Evolutionary conservation across 148 eudicot species (phyloP).

Genomic region (Chenopodium album): DNA sequence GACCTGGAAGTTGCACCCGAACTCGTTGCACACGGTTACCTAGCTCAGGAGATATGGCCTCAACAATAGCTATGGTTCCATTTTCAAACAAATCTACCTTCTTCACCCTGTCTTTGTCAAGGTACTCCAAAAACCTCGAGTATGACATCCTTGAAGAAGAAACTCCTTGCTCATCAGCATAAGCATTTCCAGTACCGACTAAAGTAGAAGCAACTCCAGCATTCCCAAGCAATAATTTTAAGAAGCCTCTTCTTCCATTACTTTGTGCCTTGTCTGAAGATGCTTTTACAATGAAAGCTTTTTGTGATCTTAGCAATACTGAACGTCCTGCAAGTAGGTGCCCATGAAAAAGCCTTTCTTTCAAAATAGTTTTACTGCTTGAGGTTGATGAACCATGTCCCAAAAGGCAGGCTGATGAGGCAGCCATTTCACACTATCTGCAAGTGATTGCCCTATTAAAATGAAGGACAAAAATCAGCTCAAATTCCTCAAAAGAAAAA

Average conservation of each 20-base stretch:
- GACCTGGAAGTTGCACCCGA: constrained; percentile 97
- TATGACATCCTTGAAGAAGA: constrained; percentile 99
- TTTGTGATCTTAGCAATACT: constrained; percentile 39
- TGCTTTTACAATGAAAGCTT: constrained; percentile 48
- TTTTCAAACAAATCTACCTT: constrained; percentile 92
- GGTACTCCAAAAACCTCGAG: constrained; percentile 90
- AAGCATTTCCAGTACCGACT: constrained; percentile 54
- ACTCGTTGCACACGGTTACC: constrained; percentile 96
- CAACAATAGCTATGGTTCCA: constrained; percentile 97
- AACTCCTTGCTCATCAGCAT: constrained; percentile 93
- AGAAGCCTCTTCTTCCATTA: constrained; percentile 76
- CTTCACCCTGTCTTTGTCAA: constrained; percentile 88
- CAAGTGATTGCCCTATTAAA: constrained; percentile 1
- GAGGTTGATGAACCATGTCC: constrained; percentile 35
- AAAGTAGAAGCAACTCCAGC: constrained; percentile 63
- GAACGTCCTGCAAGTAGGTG: constrained; percentile 33
- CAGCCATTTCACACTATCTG: constrained; percentile 30
- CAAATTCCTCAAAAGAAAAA: not conserved
- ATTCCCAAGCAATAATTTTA: constrained; percentile 76
- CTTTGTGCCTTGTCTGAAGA: constrained; percentile 46
- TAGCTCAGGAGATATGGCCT: constrained; percentile 92
- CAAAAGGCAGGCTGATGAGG: constrained; percentile 33
- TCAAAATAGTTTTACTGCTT: constrained; percentile 34
- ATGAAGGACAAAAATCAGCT: constrained; percentile 6
- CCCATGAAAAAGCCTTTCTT: constrained; percentile 45